These are phyloP conservation scores for Arthrobotrys musiformis DNA, from an alignment of 2,329 filamentous ascomycete genomes.

Conservation along the genomic window DNA sequence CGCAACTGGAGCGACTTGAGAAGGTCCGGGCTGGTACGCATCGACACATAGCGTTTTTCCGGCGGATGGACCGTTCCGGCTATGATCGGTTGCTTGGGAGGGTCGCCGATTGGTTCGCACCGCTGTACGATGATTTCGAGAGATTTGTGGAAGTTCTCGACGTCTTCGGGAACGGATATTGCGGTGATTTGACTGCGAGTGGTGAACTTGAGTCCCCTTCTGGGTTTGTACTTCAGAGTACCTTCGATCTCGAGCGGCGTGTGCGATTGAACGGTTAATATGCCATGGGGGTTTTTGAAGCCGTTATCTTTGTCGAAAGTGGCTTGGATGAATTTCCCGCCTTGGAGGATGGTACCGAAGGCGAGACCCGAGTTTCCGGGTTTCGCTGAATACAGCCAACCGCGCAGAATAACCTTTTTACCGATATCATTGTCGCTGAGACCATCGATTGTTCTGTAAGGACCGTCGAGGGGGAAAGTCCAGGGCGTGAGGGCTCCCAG, in stretches of 20 bases:
- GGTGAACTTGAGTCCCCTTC: background rate
- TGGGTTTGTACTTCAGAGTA: slow-evolving; percentile 5
- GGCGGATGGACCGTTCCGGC: slow-evolving; percentile 73
- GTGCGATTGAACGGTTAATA: slow-evolving; percentile 25
- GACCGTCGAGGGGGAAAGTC: slow-evolving; percentile 5
- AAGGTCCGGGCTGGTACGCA: slow-evolving; percentile 77
- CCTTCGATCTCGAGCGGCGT: slow-evolving; percentile 51
- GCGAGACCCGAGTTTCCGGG: slow-evolving; percentile 41
- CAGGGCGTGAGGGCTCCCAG: slow-evolving; percentile 4
- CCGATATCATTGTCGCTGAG: slow-evolving; percentile 45
- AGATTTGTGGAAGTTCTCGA: background rate
- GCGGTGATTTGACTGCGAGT: background rate
- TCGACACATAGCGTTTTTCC: slow-evolving; percentile 82
- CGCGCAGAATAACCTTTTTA: slow-evolving; percentile 56
- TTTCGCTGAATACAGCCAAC: slow-evolving; percentile 52
- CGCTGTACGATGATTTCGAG: slow-evolving; percentile 15
- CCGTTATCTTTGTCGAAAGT: background rate
- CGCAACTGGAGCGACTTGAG: slow-evolving; percentile 77
- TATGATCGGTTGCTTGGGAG: slow-evolving; percentile 66
- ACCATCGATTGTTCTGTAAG: slow-evolving; percentile 39
- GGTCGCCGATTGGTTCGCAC: slow-evolving; percentile 13
- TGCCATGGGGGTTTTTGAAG: background rate
- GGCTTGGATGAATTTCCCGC: slow-evolving; percentile 28
- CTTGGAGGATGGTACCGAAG: slow-evolving; percentile 44
- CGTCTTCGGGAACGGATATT: background rate